These are phyloP conservation scores for Fusarium sterilihyphosum DNA, from an alignment of 2,329 filamentous ascomycete genomes.

Conservation along the genomic window DNA sequence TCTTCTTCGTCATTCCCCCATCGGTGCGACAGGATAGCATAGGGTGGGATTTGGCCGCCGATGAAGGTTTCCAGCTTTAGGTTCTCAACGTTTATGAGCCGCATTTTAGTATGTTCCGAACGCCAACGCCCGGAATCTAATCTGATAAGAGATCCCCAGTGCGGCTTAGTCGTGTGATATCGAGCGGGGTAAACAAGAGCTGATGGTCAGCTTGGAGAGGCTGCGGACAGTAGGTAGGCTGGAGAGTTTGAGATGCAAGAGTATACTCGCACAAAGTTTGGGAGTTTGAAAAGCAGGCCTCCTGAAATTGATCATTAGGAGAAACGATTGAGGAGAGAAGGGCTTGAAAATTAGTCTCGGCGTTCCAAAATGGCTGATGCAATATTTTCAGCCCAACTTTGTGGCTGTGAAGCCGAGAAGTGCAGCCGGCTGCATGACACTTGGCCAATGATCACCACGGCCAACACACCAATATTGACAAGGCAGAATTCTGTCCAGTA, in stretches of 20 bases:
- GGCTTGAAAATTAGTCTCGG: not conserved
- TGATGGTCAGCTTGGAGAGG: not conserved
- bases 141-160: not conserved
- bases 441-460: not conserved
- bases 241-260: not conserved
- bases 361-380: too few relatives aligned
- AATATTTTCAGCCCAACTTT: not conserved
- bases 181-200: not conserved
- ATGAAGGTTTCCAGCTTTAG: not conserved
- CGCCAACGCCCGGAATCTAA: not conserved
- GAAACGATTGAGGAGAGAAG: not conserved
- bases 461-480: not conserved
- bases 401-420: not conserved
- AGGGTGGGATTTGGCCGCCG: not conserved
- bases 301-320: fast-evolving
- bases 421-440: not conserved
- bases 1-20: not conserved
- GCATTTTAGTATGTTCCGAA: not conserved
- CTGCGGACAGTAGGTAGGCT: too few relatives aligned
- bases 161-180: not conserved
- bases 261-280: not conserved
- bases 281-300: not conserved
- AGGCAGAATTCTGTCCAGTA: not conserved
- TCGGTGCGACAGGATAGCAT: constrained; percentile 5
- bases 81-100: not conserved